Evolutionary conservation across 495 filamentous ascomycete species (phyloP), one percentile per base, ranked within the genome.

Genomic region (Baudoinia panamericana): DNA sequence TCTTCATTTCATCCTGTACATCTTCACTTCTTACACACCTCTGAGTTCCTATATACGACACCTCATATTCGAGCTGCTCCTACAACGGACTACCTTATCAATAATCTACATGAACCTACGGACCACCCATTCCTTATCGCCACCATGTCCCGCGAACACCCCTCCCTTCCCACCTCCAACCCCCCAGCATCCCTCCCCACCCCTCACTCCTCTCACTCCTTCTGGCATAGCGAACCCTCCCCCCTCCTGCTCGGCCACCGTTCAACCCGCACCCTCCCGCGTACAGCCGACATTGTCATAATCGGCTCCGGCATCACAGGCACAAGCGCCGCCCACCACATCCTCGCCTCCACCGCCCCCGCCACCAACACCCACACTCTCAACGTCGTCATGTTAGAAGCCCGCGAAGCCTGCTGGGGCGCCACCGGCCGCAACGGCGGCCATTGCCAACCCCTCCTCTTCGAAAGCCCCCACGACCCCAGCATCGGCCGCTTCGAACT

Each of bases 401-500:
- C 83, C 4, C 67, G 83, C 35, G 75, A 82, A 57, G 73, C 76
- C 7, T 86, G 80, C 54, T 83, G 69, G 63, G 84, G 84, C 12
- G 84, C 84, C 13, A 90, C 84, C 0, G 84, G 84, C 7, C 49
- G 73, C 63, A 86, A 86, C 54, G 81, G 81, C 32, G 81, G 81
- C 5, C 80, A 86, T 51, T 82, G 78, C 56, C 75, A 80, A 38
- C 76, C 80, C 5, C 51, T 69, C 0, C 52, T 80, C 31, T 80
- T 76, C 58, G 53, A 59, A 1, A 55, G 59, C 28, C 39, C 54
- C 5, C 60, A 67, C 13, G 56, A 71, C 13, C 43, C 38, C 12
- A 36, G 22, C 15, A 61, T 81, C 24, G 72, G 70, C 8, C 56
- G 55, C 2, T 86, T 84, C 54, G 79, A 86, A 54, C 58, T 82